Percentiles rank a stretch among this genome's conserved stretches.
These are phyloP conservation scores for Fusarium oligoseptatum DNA, from an alignment of 2,329 filamentous ascomycete species.

Conservation along the genomic window DNA sequence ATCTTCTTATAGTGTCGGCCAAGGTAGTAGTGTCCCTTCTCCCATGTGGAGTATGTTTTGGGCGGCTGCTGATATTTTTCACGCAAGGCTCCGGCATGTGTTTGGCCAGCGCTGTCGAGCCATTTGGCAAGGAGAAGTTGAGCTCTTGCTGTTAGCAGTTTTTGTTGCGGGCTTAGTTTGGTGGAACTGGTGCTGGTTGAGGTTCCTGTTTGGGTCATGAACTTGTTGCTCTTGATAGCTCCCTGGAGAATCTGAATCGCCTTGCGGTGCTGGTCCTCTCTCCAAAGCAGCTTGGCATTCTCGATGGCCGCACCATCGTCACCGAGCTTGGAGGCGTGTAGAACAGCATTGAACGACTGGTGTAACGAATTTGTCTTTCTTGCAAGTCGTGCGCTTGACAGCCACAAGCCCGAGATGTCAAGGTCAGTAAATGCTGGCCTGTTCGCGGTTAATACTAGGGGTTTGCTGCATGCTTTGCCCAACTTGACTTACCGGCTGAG, in stretches of 20 bases:
- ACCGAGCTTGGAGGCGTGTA: slow-evolving; percentile 87
- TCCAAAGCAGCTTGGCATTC: slow-evolving; percentile 93
- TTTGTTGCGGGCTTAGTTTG: slow-evolving; percentile 63
- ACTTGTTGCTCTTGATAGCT: slow-evolving; percentile 85
- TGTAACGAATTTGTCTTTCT: slow-evolving; percentile 86
- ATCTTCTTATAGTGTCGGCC: slow-evolving; percentile 98
- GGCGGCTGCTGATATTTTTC: slow-evolving; percentile 86
- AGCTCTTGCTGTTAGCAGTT: slow-evolving; percentile 78
- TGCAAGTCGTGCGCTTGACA: slow-evolving; percentile 86
- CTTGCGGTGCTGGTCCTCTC: slow-evolving; percentile 91
- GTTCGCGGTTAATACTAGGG: slow-evolving; percentile 11
- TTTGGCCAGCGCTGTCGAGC: slow-evolving; percentile 95
- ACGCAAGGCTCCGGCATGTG: slow-evolving; percentile 83
- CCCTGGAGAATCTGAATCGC: slow-evolving; percentile 92
- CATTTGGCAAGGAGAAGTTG: slow-evolving; percentile 94
- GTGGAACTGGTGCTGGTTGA: slow-evolving; percentile 50
- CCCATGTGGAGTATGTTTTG: slow-evolving; percentile 80
- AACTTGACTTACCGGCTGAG: slow-evolving; percentile 70
- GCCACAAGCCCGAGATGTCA: slow-evolving; percentile 87
- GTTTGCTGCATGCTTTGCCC: background rate
- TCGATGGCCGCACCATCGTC: slow-evolving; percentile 93
- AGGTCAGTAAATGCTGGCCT: slow-evolving; percentile 74
- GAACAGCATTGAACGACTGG: slow-evolving; percentile 92
- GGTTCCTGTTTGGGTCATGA: slow-evolving; percentile 65
- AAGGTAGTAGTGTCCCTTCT: slow-evolving; percentile 97